Evolutionary conservation across 148 eudicot genomes (phyloP), one percentile per base, ranked within the genome.

Genomic region (Fagopyrum esculentum): DNA sequence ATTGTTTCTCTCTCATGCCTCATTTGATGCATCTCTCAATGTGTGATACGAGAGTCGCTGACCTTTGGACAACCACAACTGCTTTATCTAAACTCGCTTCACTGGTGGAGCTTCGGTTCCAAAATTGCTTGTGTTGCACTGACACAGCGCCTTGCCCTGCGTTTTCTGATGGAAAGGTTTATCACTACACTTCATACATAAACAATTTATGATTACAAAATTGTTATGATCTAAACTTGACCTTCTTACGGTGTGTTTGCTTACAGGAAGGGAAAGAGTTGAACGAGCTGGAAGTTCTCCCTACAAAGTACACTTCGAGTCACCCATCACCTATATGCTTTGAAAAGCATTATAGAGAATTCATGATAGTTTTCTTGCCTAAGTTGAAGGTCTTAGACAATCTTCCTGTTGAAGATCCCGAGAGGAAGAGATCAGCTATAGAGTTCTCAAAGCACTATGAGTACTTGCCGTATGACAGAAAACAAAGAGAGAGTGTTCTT

Each of bases 311-410:
- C 76, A 81, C 85, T 43, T 85, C 89, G 71, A 84, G 84, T 84
- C 88, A 94, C 81, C 84, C 97, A 70, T 91, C 98, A 35, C 97
- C 96, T 52, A 78, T 94, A 82, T 94, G 97, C 86, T 90, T 80
- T 73, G 89, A 91, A 78, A 94, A 85, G 81, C 81, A 88, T 80
- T 94, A 91, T 56, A 84, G 98, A 78, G 97, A 87, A 57, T 94
- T 81, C 84, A 78, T 88, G 88, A 79, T 91, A 77, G 86, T 90
- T 83, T 88, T 96, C 72, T 80, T 91, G 68, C 91, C 96, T 22
- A 75, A 56, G 45, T 76, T 94, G 74, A 78, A 82, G 72, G 81
- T 87, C 82, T 83, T 94, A 46, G 98, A 94, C 79, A 85, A 91
- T 80, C 77, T 88, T 81, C 93, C 85, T 3, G 86, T 91, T 40